Evolutionary conservation across 495 filamentous ascomycete genomes (phyloP), one percentile per base, ranked within the genome.

Genomic region (Daldinia grandis): DNA sequence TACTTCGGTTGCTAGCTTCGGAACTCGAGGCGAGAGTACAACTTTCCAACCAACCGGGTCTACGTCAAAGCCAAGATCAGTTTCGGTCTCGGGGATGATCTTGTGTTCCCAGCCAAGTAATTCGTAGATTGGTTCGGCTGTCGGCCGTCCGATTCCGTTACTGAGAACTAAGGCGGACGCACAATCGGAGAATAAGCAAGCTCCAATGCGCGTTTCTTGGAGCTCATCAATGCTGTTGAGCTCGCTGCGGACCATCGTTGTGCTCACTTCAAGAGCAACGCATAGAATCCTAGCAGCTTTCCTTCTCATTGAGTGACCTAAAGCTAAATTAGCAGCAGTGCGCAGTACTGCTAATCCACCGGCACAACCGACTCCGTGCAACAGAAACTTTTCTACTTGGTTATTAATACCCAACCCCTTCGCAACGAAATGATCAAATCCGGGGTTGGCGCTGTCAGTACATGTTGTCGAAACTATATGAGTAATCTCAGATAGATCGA

Each of bases 381-480:
- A 78, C 17, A 91, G 79, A 19, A 87, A 80, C 59, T 88, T 87
- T 63, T 91, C 87, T 1, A 87, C 82, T 6, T 72, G 73, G 4
- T 76, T 67, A 30, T 73, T 73, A 7, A 91, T 77, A 0, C 84
- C 84, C 15, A 91, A 74, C 35, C 82, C 74, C 58, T 85, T 86
- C 10, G 81, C 83, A 7, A 91, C 88, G 57, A 80, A 87, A 66
- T 89, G 86, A 76, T 91, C 89, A 71, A 87, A 91, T 4, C 89
- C 89, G 7, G 89, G 89, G 74, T 88, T 90, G 25, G 88, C 89
- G n/a, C 85, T 85, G 71, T 90, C 85, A 30, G 89, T 91, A 61
- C 87, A 88, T 21, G 89, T 91, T 0, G 89, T 89, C 17, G 87
- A 87, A 12, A 91, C 86, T 57, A 89, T 81, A 72, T 91, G 89